A percentile compares a stretch with the other conserved stretches of the same genome.
Evolutionary conservation across 768 basidiomycete genomes (phyloP).

Genomic region (Phanerodontia chrysosporium): DNA sequence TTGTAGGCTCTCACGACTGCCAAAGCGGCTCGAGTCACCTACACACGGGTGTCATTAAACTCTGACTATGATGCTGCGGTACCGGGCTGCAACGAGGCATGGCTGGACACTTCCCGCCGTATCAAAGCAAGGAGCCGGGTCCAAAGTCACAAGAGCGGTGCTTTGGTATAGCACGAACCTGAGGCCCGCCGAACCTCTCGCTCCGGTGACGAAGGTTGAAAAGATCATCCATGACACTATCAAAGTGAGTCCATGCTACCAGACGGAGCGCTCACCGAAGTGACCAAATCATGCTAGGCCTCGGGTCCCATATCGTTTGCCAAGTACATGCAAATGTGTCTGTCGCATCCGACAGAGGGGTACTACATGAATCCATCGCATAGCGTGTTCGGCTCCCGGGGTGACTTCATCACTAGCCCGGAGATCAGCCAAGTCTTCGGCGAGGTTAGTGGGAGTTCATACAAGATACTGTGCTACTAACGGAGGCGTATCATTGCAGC

Average conservation of each 20-base stretch:
- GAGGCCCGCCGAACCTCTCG: neutral
- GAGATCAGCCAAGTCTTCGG: constrained; percentile 97
- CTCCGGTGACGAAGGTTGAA: constrained; percentile 37
- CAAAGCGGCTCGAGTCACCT: neutral
- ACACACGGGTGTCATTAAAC: neutral
- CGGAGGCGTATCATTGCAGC: constrained; percentile 43
- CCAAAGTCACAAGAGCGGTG: neutral
- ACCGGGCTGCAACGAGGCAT: neutral
- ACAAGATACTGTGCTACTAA: constrained; percentile 7
- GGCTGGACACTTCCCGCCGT: no score
- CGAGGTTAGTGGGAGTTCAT: constrained; percentile 58
- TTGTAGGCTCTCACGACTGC: neutral
- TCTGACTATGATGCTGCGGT: neutral
- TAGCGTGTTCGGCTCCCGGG: constrained; percentile 76
- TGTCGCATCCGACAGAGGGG: constrained; percentile 85
- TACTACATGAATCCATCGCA: constrained; percentile 82
- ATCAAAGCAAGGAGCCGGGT: neutral
- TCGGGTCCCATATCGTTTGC: constrained; percentile 88
- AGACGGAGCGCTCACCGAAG: neutral
- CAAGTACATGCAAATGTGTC: constrained; percentile 88
- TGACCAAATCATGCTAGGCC: constrained; percentile 41
- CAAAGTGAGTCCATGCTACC: constrained; percentile 43
- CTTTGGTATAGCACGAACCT: neutral
- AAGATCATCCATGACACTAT: constrained; percentile 67
- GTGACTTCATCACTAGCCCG: constrained; percentile 95